Base-by-base conservation (phyloP, 106 monocot genomes). In the Iris macrosiphon region DNA sequence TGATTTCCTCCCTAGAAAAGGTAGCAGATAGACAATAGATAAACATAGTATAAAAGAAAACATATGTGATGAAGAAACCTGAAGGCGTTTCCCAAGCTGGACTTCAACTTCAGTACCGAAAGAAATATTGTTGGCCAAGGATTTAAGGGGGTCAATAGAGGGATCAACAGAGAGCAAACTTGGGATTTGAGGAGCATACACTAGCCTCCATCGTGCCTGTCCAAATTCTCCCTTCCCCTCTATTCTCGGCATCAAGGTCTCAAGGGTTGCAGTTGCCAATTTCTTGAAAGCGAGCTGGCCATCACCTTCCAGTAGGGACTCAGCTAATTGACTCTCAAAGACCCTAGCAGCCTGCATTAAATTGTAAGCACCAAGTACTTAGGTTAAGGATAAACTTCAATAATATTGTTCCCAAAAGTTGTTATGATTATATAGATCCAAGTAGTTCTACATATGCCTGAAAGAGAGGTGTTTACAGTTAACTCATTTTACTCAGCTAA, bases 181-280 rank as follows among this genome's bases (percentile, higher is more conserved):
- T 22, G 98, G 87, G 27, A 98, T 98, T 63, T 91, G 98, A 11
- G 98, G 98, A 64, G 98, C 98, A 73, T 98, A 91, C 1, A 98
- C 98, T 28, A 98, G 70, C 55, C 98, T 79, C 98, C 98, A 98
- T 7, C 98, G 67, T 26, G 98, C 98, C 51, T 98, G 90, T 23
- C 98, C 91, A 68, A 98, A 91, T 64, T 87, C 98, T 29, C 98
- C 98, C 46, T 98, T 98, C 12, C 87, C 83, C 76, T 98, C 98
- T 55, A 91, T 98, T 68, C 85, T 83, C 19, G 98, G 98, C 98
- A 98, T 98, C 72, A 98, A 65, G 11, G 87, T 84, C 61, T 83
- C 91, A 14, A 98, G 87, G 37, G 98, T 87, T 54, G 98, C 87
- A 59, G 98, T 91, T 27, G 98, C 98, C 44, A 98, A 78, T 66